A percentile compares a stretch with the other conserved stretches of the same genome.
Conservation (phyloP, 2,329 filamentous ascomycete species). For the Xylariales sp. region DNA sequence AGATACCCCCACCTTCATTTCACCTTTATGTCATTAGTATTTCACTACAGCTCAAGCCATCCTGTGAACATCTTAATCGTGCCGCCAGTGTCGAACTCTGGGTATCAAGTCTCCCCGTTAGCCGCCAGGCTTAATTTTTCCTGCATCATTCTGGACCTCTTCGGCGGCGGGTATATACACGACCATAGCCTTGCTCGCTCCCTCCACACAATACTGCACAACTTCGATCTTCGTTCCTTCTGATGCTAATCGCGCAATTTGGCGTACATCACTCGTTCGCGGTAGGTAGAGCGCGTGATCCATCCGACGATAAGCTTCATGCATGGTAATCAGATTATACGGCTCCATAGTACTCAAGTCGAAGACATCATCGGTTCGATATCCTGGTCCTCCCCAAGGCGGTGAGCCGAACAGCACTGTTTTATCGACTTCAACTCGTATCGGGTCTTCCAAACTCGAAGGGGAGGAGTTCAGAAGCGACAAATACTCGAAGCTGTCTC, state of each 20-base stretch:
- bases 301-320: slow-evolving; percentile 55
- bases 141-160: neutral
- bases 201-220: slow-evolving; percentile 87
- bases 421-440: slow-evolving; percentile 35
- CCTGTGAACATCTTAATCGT: too few relatives aligned
- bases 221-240: slow-evolving; percentile 56
- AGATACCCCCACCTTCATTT: too few relatives aligned
- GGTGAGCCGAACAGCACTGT: slow-evolving; percentile 54
- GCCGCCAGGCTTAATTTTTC: too few relatives aligned
- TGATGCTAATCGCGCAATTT: slow-evolving; percentile 60
- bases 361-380: slow-evolving; percentile 64
- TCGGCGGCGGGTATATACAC: slow-evolving; percentile 47
- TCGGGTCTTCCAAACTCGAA: slow-evolving; percentile 17
- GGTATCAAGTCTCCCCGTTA: too few relatives aligned
- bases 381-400: slow-evolving; percentile 56
- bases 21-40: too few relatives aligned
- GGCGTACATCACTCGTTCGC: slow-evolving; percentile 74
- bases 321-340: slow-evolving; percentile 65
- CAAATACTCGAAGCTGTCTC: slow-evolving; percentile 78
- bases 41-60: too few relatives aligned
- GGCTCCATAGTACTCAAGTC: slow-evolving; percentile 83
- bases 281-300: slow-evolving; percentile 76
- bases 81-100: too few relatives aligned
- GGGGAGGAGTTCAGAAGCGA: slow-evolving; percentile 34
- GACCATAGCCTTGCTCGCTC: slow-evolving; percentile 79